Base-by-base conservation (phyloP, 129 eudicot species). In the Escallonia herrerae region DNA sequence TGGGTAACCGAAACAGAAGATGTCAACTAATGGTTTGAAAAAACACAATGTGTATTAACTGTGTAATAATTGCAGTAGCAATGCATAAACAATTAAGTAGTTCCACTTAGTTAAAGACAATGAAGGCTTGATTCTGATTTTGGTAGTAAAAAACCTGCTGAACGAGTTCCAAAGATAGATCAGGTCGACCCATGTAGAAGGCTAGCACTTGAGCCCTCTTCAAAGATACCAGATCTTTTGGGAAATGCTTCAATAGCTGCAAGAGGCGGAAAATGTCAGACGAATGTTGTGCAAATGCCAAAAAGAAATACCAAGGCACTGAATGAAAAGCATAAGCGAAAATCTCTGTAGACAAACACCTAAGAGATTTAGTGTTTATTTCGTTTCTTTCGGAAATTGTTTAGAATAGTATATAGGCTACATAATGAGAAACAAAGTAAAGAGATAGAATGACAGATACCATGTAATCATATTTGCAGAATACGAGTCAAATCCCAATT, bases 131-230 rank as follows among this genome's bases (percentile, higher is more conserved):
- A 22, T 22, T 22, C 33, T 22, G 33, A 22, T 62, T 9, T 61
- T 43, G 37, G 37, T 15, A 38, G 3, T 43, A 43, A 1, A 2
- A 41, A 56, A 91, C 97, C 97, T 86, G 87, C 67, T 83, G 73
- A 53, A 89, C 89, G 60, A 93, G 95, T 57, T 86, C 79, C 81
- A 93, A 74, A 60, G 91, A 93, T 46, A 80, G 74, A 76, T 86
- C 91, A 0, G 96, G 87, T 60, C 86, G 87, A 62, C 99, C 99
- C 87, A 86, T 86, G 80, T 93, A 93, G 72, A 93, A 93, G 72
- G 90, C 78, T 7, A 88, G 68, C 65, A 88, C 78, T 82, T 93
- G 99, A 65, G 71, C 99, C 76, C 96, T 79, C 82, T 88, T 93
- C 58, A 93, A 71, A 64, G 96, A 88, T 22, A 58, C 81, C 70